phyloP scores from a whole-genome alignment of 1,139 yeast genomes.

The Kurtzmaniella quercitrusa region DNA sequence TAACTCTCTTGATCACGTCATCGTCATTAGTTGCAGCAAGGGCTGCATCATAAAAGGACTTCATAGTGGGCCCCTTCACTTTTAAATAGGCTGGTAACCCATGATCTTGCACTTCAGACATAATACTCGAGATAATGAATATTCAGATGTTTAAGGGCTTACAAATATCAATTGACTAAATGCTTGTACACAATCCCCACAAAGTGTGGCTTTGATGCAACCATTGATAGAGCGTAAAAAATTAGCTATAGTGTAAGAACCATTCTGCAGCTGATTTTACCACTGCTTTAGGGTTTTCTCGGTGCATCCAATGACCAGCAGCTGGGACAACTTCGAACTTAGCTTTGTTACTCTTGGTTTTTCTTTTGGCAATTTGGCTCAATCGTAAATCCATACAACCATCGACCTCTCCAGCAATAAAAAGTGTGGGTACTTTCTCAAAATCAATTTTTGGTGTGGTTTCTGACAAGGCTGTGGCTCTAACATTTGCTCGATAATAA shows the following conservation, averaged over 20 bases:
- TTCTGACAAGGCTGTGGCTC: slow-evolving; percentile 19
- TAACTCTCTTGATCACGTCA: not conserved
- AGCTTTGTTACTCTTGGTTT: slow-evolving; percentile 19
- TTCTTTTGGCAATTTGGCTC: slow-evolving; percentile 22
- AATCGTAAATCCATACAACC: slow-evolving; percentile 35
- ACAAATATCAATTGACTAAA: not conserved
- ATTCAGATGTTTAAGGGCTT: not conserved
- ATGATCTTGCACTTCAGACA: not conserved
- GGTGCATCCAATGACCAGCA: slow-evolving; percentile 40
- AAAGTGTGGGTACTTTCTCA: slow-evolving; percentile 34
- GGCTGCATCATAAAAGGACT: slow-evolving; percentile 1
- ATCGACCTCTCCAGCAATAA: slow-evolving; percentile 35
- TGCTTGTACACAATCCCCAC: not conserved
- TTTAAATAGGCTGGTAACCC: not conserved
- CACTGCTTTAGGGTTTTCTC: slow-evolving; percentile 34
- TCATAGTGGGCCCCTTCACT: slow-evolving; percentile 4
- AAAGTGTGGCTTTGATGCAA: not conserved
- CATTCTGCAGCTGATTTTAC: slow-evolving; percentile 25
- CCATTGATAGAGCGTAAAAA: not conserved
- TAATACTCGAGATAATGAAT: not conserved
- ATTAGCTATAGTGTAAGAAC: slow-evolving; percentile 13
- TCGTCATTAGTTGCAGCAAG: not conserved
- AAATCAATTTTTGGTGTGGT: slow-evolving; percentile 31
- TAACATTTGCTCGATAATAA: slow-evolving; percentile 34
- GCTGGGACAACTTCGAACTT: slow-evolving; percentile 26